Conservation (phyloP, 257 asterid genomes). For the Solanum ossicruentum region DNA sequence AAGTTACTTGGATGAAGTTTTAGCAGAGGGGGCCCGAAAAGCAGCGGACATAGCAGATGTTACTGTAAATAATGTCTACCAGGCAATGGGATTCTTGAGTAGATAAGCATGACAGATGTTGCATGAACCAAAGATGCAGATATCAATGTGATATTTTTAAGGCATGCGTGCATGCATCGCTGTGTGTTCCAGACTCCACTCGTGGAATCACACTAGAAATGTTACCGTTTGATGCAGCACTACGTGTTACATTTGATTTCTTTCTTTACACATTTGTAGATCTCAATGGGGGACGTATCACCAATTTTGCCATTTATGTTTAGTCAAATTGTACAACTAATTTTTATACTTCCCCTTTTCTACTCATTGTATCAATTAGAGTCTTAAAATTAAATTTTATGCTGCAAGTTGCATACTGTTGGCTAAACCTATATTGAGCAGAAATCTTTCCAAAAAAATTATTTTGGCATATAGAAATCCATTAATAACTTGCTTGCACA, state of each 20-base stretch:
- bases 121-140: neutral
- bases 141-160: neutral
- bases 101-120: slow-evolving; percentile 16
- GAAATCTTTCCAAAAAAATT: neutral
- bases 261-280: neutral
- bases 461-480: neutral
- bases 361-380: neutral
- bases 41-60: slow-evolving; percentile 66
- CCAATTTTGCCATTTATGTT: neutral
- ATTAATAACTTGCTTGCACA: neutral
- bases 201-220: neutral
- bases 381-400: neutral
- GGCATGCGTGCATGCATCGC: neutral
- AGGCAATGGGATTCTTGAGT: slow-evolving; percentile 86
- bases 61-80: slow-evolving; percentile 56
- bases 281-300: neutral
- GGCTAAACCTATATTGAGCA: neutral
- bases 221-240: neutral
- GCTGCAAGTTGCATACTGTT: neutral
- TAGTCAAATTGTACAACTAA: neutral
- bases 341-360: neutral
- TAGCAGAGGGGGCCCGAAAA: slow-evolving; percentile 77
- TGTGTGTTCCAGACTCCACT: neutral
- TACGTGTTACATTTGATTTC: neutral
- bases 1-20: slow-evolving; percentile 45